Evolutionary conservation across 495 filamentous ascomycete species (phyloP).

Genomic region (Penicillium goetzii): DNA sequence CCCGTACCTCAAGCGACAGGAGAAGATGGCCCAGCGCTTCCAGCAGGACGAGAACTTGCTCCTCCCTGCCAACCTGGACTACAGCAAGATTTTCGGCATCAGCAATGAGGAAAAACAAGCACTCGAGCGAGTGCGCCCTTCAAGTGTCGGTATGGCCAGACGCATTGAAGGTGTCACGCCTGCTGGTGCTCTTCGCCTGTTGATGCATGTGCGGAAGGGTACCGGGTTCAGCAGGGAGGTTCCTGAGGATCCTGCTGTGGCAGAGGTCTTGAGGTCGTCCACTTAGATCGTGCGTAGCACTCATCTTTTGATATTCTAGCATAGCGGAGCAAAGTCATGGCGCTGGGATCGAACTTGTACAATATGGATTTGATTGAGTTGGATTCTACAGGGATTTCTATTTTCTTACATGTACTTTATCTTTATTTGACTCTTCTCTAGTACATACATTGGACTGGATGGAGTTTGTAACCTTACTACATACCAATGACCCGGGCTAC

Average conservation of each 20-base stretch:
- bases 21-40: slow-evolving; percentile 63
- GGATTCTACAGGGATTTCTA: not conserved
- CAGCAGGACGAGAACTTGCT: slow-evolving; percentile 74
- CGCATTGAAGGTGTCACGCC: slow-evolving; percentile 79
- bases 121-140: slow-evolving; percentile 71
- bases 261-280: slow-evolving; percentile 23
- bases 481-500: no score
- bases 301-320: slow-evolving; percentile 2
- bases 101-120: slow-evolving; percentile 75
- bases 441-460: not conserved
- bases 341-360: slow-evolving; percentile 15
- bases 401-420: not conserved
- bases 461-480: not conserved
- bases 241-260: slow-evolving; percentile 17
- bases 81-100: slow-evolving; percentile 69
- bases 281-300: slow-evolving; percentile 10
- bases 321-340: slow-evolving; percentile 20
- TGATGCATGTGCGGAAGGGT: slow-evolving; percentile 46
- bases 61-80: slow-evolving; percentile 79
- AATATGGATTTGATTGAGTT: slow-evolving; percentile 6
- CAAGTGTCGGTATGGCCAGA: slow-evolving; percentile 85
- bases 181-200: slow-evolving; percentile 48
- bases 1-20: slow-evolving; percentile 78
- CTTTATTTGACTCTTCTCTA: not conserved
- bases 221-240: slow-evolving; percentile 26